A percentile compares a stretch with the other conserved stretches of the same genome.
Evolutionary conservation across 148 eudicot species (phyloP).

Genomic region (Camellia sinensis): DNA sequence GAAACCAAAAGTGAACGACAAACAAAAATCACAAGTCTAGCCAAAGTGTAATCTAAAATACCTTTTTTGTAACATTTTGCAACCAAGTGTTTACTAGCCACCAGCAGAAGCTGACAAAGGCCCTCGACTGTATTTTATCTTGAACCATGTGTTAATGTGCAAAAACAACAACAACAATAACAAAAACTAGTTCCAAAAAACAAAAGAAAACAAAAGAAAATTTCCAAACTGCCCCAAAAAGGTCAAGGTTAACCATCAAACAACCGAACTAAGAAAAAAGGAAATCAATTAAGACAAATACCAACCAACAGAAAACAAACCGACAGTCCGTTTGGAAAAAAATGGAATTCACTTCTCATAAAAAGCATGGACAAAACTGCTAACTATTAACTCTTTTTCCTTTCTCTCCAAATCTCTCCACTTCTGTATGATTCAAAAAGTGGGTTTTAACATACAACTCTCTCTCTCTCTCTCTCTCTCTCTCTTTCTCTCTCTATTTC

Average conservation of each 20-base stretch:
- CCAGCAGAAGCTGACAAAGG: neutral
- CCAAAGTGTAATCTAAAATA: conserved; percentile 10
- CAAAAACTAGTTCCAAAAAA: neutral
- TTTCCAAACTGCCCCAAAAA: neutral
- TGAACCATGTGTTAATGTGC: neutral
- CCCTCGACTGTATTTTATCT: neutral
- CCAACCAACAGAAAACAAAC: neutral
- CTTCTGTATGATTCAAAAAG: too few relatives aligned
- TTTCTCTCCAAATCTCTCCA: too few relatives aligned
- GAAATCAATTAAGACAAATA: neutral
- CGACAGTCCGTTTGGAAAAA: too few relatives aligned
- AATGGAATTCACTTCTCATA: too few relatives aligned
- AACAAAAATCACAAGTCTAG: neutral
- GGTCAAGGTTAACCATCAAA: neutral
- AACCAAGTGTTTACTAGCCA: neutral
- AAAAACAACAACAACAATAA: too few relatives aligned
- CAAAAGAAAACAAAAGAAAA: neutral
- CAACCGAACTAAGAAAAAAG: too few relatives aligned
- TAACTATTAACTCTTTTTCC: too few relatives aligned
- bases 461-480: too few relatives aligned
- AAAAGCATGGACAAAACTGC: too few relatives aligned
- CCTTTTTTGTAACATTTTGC: neutral
- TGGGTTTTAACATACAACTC: too few relatives aligned
- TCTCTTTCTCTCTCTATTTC: too few relatives aligned
- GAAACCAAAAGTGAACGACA: neutral